Conservation (phyloP, 352 stramenopile species). For the Phytopythium chamaehyphon region DNA sequence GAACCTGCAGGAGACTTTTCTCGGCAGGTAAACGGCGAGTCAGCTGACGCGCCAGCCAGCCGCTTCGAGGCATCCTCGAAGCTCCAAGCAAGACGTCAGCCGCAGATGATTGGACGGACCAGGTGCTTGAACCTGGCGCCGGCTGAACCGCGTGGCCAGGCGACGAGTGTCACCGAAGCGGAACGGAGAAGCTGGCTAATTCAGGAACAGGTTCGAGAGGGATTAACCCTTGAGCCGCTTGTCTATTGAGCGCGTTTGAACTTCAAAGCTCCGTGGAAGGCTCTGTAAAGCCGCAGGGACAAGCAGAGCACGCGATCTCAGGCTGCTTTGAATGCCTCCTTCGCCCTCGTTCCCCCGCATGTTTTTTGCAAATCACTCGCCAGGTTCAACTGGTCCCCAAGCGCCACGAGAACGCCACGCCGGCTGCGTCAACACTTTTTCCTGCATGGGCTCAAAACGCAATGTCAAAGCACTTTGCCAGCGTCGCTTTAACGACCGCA, state of each 20-base stretch:
- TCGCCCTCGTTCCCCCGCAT: not conserved
- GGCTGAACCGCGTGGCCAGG: slow-evolving; percentile 4
- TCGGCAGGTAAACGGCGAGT: not conserved
- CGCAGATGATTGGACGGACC: too few relatives aligned
- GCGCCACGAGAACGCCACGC: slow-evolving; percentile 6
- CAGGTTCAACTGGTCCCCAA: slow-evolving; percentile 2
- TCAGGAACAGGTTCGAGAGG: not conserved
- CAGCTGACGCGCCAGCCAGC: not conserved
- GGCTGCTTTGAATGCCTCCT: slow-evolving; percentile 3
- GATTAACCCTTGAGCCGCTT: slow-evolving; percentile 4
- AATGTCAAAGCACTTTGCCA: not conserved
- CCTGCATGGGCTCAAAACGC: slow-evolving; percentile 3
- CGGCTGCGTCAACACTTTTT: not conserved
- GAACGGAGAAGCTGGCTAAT: not conserved
- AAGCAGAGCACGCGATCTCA: slow-evolving; percentile 7
- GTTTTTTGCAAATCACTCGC: slow-evolving; percentile 4
- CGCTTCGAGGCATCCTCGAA: too few relatives aligned
- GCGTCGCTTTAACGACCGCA: not conserved
- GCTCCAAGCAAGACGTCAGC: not conserved
- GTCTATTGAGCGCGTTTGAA: slow-evolving; percentile 8
- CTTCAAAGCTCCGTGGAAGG: slow-evolving; percentile 1
- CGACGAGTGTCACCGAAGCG: slow-evolving; percentile 8
- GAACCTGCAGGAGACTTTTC: too few relatives aligned
- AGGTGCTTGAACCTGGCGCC: slow-evolving; percentile 6
- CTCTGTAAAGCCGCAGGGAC: not conserved